Evolutionary conservation across 1,284 basidiomycete genomes (phyloP).

Genomic region (Phellopilus nigrolimitatus): DNA sequence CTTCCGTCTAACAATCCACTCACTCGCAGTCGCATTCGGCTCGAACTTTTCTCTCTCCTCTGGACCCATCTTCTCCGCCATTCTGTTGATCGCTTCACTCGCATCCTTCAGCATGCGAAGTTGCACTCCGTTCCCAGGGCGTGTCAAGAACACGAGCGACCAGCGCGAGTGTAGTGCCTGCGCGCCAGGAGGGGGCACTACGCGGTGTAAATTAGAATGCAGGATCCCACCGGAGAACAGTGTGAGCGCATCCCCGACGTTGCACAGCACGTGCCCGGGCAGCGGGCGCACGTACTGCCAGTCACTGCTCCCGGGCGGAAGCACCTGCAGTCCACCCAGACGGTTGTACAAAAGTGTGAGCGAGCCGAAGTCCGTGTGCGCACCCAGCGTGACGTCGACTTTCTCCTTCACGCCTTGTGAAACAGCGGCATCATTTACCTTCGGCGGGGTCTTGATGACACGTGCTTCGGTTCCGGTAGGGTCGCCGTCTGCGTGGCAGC

Average conservation of each 20-base stretch:
- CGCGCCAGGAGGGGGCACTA: slow-evolving; percentile 31
- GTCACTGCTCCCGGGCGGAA: slow-evolving; percentile 50
- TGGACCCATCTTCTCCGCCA: background rate
- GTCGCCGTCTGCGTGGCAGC: slow-evolving; percentile 42
- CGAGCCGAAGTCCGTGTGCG: no score
- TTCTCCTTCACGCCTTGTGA: slow-evolving; percentile 23
- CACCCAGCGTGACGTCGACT: slow-evolving; percentile 36
- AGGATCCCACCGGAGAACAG: slow-evolving; percentile 56
- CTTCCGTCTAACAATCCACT: slow-evolving; percentile 45
- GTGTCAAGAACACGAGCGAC: slow-evolving; percentile 58
- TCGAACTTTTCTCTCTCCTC: slow-evolving; percentile 27
- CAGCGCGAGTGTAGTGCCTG: slow-evolving; percentile 46
- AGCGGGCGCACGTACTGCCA: slow-evolving; percentile 63
- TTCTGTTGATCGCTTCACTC: slow-evolving; percentile 28
- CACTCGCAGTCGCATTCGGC: slow-evolving; percentile 39
- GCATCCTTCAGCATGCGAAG: slow-evolving; percentile 45
- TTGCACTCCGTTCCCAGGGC: slow-evolving; percentile 48
- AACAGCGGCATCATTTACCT: no score
- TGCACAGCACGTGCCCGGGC: slow-evolving; percentile 54
- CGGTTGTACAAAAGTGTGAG: slow-evolving; percentile 64
- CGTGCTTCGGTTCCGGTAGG: slow-evolving; percentile 56
- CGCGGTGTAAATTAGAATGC: slow-evolving; percentile 50
- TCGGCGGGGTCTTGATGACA: slow-evolving; percentile 39
- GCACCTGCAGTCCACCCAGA: slow-evolving; percentile 66
- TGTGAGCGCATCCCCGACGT: slow-evolving; percentile 53